Evolutionary conservation across 345 rosid species (phyloP).

Genomic region (Orychophragmus violaceus): DNA sequence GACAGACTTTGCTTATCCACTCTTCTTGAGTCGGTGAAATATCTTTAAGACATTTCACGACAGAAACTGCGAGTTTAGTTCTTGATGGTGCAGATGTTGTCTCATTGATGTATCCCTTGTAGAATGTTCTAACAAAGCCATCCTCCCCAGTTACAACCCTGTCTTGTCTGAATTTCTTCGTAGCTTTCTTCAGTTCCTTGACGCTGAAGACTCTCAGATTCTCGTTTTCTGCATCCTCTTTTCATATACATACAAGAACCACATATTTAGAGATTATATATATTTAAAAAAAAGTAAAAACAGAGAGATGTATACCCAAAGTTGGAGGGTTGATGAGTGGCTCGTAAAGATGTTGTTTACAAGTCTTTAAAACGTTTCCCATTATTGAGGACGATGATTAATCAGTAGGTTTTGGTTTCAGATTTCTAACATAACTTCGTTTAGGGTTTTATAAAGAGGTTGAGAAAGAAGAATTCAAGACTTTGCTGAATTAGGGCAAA

Average conservation of each 20-base stretch:
- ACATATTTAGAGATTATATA: background rate
- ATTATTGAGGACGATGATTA: background rate
- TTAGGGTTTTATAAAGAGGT: no score
- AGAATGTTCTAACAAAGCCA: background rate
- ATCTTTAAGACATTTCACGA: constrained; percentile 1
- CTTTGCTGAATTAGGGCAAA: no score
- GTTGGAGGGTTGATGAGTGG: background rate
- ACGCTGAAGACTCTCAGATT: constrained; percentile 4
- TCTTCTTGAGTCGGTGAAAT: background rate
- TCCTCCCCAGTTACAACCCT: background rate
- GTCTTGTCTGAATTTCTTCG: background rate
- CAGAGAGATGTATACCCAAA: background rate
- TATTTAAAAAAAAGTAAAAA: background rate
- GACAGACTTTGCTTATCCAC: background rate
- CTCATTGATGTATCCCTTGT: constrained; percentile 4
- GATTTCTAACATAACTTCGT: background rate
- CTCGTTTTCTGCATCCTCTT: background rate
- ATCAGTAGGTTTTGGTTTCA: background rate
- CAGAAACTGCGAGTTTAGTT: background rate
- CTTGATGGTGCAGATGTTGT: constrained; percentile 5
- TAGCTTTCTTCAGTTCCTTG: constrained; percentile 3
- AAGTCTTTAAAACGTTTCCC: background rate
- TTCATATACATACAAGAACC: background rate
- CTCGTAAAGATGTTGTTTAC: background rate
- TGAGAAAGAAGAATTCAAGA: no score